Percentiles rank a stretch among this genome's conserved stretches.
Evolutionary conservation across 164 flowering plant genomes (phyloP).

Genomic region (Vitis amurensis): DNA sequence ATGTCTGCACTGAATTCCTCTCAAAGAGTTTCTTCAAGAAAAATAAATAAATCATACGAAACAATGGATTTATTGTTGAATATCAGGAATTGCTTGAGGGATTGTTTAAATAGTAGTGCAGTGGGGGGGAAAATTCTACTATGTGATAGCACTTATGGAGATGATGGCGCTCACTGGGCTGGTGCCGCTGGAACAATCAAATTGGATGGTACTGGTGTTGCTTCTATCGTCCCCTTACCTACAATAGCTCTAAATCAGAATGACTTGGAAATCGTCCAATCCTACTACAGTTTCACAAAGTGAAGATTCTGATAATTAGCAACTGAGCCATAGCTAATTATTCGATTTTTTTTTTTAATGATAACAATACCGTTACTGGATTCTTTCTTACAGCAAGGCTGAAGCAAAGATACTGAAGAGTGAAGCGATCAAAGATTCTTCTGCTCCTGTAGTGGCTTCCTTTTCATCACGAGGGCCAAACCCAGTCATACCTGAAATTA

Average conservation of each 20-base stretch:
- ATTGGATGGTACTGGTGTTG: not conserved
- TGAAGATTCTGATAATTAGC: not conserved
- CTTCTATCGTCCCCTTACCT: constrained; percentile 9
- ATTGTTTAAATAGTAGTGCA: constrained; percentile 10
- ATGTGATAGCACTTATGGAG: not conserved
- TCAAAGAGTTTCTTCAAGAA: not conserved
- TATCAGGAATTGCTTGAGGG: constrained; percentile 2
- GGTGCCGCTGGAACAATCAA: constrained; percentile 24
- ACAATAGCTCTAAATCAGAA: not conserved
- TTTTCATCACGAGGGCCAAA: no score
- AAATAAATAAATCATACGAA: not conserved
- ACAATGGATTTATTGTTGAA: not conserved
- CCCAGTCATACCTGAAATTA: not conserved
- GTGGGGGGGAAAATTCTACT: constrained; percentile 29
- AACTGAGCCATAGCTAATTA: not conserved
- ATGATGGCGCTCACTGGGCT: not conserved
- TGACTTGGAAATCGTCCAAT: not conserved
- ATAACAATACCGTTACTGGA: not conserved
- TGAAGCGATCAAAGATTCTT: not conserved
- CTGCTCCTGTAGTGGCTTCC: constrained; percentile 18
- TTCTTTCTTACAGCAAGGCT: not conserved
- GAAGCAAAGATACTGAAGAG: constrained; percentile 8
- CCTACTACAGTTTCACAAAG: constrained; percentile 21
- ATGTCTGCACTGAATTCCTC: no score
- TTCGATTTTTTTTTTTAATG: not conserved